A percentile compares a stretch with the other conserved stretches of the same genome.
phyloP scores from a whole-genome alignment of 1,284 basidiomycete species.

The Rhodotorula sp. region DNA sequence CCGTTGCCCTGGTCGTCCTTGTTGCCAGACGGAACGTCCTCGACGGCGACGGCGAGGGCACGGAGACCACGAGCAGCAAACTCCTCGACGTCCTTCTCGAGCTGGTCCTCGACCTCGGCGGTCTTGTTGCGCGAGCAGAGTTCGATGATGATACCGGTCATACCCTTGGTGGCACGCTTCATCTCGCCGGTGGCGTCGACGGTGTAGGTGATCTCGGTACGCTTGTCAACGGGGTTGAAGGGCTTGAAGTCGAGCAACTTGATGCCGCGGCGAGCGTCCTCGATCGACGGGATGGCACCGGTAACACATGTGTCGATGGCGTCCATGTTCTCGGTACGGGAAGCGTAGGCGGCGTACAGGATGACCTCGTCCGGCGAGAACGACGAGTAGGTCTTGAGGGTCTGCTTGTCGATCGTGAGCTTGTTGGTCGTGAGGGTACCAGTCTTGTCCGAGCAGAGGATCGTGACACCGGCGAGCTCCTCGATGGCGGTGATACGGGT shows the following conservation, averaged over 20 bases:
- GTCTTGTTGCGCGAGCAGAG: constrained; percentile 97
- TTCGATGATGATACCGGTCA: constrained; percentile 64
- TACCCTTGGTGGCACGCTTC: constrained; percentile 98
- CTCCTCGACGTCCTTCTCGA: constrained; percentile 93
- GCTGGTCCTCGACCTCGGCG: constrained; percentile 79
- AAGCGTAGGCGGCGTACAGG: constrained; percentile 89
- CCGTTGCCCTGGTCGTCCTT: constrained; percentile 82
- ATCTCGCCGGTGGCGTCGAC: constrained; percentile 90
- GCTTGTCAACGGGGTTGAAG: constrained; percentile 99
- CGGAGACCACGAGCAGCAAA: constrained; percentile 95
- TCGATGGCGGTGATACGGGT: constrained; percentile 98
- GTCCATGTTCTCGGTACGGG: constrained; percentile 97
- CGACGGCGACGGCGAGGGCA: constrained; percentile 92
- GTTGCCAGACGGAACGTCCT: constrained; percentile 76
- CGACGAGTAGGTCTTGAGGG: constrained; percentile 85
- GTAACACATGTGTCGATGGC: constrained; percentile 88
- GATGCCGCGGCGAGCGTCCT: constrained; percentile 82
- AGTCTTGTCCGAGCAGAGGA: constrained; percentile 96
- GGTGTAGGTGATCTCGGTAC: constrained; percentile 95
- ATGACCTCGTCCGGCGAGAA: constrained; percentile 83
- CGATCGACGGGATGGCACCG: constrained; percentile 63
- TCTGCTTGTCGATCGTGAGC: constrained; percentile 91
- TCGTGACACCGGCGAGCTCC: constrained; percentile 93
- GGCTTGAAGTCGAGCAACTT: constrained; percentile 98
- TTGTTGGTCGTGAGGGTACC: constrained; percentile 98